These are phyloP conservation scores for Lactifluus volemus DNA, from an alignment of 768 basidiomycete genomes.

Conservation along the genomic window DNA sequence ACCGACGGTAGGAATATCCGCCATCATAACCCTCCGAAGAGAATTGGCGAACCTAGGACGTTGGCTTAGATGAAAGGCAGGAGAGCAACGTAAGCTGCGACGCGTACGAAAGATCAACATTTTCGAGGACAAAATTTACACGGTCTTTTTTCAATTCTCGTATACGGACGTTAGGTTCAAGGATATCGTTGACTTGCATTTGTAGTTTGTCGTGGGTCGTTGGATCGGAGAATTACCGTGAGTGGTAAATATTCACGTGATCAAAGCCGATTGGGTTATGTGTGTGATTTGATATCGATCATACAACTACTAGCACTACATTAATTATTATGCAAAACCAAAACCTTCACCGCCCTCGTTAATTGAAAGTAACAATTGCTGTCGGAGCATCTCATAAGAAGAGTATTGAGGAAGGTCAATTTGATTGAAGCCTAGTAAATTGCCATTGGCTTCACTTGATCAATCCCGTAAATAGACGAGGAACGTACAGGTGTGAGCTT, in stretches of 20 bases:
- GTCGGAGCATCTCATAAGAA: slow-evolving; percentile 93
- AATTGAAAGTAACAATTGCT: slow-evolving; percentile 83
- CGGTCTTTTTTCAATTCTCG: slow-evolving; percentile 77
- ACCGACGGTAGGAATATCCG: slow-evolving; percentile 95
- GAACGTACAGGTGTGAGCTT: slow-evolving; percentile 79
- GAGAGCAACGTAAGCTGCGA: slow-evolving; percentile 11
- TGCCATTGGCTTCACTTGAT: slow-evolving; percentile 11
- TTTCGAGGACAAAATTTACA: slow-evolving; percentile 88
- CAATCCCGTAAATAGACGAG: background rate
- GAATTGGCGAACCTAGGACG: slow-evolving; percentile 82
- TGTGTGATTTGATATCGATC: background rate
- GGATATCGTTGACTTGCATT: slow-evolving; percentile 32
- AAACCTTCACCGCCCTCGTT: slow-evolving; percentile 96
- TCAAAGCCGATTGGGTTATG: background rate
- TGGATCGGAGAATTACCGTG: too few relatives aligned
- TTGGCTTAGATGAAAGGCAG: background rate
- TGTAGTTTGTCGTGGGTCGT: background rate
- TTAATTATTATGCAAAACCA: slow-evolving; percentile 52
- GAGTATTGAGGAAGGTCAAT: slow-evolving; percentile 92
- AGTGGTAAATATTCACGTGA: background rate
- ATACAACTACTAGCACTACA: background rate
- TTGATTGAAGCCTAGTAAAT: slow-evolving; percentile 73
- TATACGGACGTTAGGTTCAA: slow-evolving; percentile 69
- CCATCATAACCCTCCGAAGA: slow-evolving; percentile 87
- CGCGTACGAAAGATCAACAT: slow-evolving; percentile 90